Evolutionary conservation across 2,329 filamentous ascomycete species (phyloP).

Genomic region (Trichophyton simii): DNA sequence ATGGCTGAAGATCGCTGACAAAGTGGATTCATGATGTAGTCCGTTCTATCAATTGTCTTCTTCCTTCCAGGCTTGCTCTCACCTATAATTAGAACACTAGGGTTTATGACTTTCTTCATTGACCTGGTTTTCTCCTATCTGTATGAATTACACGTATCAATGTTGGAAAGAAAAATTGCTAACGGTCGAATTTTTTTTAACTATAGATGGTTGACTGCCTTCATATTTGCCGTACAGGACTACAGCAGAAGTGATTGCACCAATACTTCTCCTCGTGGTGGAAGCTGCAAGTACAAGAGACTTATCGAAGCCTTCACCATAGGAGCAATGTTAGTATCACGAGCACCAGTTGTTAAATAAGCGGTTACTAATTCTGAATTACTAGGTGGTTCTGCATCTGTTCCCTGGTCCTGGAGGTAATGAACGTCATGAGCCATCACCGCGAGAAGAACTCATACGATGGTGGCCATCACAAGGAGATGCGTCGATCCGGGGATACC

Average conservation of each 20-base stretch:
- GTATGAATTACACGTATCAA: slow-evolving; percentile 16
- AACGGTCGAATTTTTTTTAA: background rate
- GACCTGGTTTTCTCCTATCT: slow-evolving; percentile 37
- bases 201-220: slow-evolving; percentile 35
- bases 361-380: background rate
- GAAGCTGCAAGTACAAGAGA: slow-evolving; percentile 27
- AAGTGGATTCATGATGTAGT: slow-evolving; percentile 11
- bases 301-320: slow-evolving; percentile 35
- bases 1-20: background rate
- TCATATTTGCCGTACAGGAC: slow-evolving; percentile 38
- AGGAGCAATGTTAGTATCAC: slow-evolving; percentile 31
- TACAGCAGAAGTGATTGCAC: slow-evolving; percentile 27
- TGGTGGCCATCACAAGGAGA: background rate
- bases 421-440: slow-evolving; percentile 1
- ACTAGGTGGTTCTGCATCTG: background rate
- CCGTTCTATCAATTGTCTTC: slow-evolving; percentile 29
- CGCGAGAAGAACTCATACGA: background rate
- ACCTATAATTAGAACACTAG: slow-evolving; percentile 26
- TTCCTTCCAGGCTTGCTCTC: slow-evolving; percentile 33
- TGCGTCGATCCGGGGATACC: background rate
- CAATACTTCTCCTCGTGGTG: slow-evolving; percentile 22
- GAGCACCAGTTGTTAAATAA: background rate
- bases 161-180: background rate
- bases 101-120: slow-evolving; percentile 28
- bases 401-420: background rate